phyloP scores from a whole-genome alignment of 371 early-diverging fungal species.

The Capillidium rhysosporum region DNA sequence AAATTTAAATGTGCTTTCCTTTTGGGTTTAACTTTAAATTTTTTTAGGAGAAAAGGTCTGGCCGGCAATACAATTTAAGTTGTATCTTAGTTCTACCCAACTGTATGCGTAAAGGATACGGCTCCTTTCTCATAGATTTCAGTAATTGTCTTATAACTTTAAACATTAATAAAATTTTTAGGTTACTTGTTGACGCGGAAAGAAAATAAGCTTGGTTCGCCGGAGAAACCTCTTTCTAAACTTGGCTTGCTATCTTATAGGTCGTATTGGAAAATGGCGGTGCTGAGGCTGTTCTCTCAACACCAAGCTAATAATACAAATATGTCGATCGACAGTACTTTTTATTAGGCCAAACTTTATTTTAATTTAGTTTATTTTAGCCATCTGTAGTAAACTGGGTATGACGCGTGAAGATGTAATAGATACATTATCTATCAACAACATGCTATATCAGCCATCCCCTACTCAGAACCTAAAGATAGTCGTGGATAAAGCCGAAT shows the following conservation, averaged over 20 bases:
- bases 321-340: too few relatives aligned
- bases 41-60: constrained; percentile 80
- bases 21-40: neutral
- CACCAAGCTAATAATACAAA: neutral
- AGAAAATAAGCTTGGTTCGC: constrained; percentile 79
- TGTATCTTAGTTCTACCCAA: constrained; percentile 96
- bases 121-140: constrained; percentile 92
- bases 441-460: neutral
- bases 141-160: constrained; percentile 21
- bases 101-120: constrained; percentile 95
- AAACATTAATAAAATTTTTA: constrained; percentile 15
- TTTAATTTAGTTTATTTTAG: neutral
- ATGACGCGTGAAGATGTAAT: neutral
- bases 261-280: constrained; percentile 49
- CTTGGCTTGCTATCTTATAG: constrained; percentile 86
- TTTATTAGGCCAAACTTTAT: neutral
- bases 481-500: neutral
- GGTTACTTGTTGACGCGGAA: constrained; percentile 64
- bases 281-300: too few relatives aligned
- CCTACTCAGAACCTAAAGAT: too few relatives aligned
- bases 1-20: constrained; percentile 3
- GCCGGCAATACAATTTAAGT: constrained; percentile 87
- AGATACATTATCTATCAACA: neutral
- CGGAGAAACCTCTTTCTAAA: constrained; percentile 98
- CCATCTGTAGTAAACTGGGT: neutral